Conservation (phyloP, 768 basidiomycete genomes). For the Solioccasus polychromus region DNA sequence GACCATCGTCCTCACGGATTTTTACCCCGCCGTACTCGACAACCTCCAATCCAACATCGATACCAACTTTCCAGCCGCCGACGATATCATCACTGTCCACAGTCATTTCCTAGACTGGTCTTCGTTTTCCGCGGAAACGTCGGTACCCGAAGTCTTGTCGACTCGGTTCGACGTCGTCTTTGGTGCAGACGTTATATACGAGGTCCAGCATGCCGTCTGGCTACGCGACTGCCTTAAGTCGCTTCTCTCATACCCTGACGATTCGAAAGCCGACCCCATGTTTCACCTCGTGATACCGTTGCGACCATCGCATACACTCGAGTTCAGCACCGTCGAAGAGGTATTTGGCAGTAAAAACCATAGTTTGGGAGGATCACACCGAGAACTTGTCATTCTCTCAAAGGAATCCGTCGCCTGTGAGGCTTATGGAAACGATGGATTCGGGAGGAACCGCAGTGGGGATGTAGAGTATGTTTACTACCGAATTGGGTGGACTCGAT, state of each 20-base stretch:
- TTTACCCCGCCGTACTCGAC: slow-evolving; percentile 44
- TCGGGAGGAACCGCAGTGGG: slow-evolving; percentile 36
- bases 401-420: slow-evolving; percentile 59
- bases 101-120: slow-evolving; percentile 42
- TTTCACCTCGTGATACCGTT: slow-evolving; percentile 83
- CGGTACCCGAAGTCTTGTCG: slow-evolving; percentile 25
- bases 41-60: slow-evolving; percentile 47
- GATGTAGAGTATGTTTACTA: slow-evolving; percentile 72
- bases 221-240: slow-evolving; percentile 40
- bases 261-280: not conserved
- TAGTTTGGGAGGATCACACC: slow-evolving; percentile 1
- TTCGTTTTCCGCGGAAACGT: slow-evolving; percentile 11
- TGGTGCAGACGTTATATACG: slow-evolving; percentile 57
- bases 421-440: slow-evolving; percentile 31
- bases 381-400: slow-evolving; percentile 46
- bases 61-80: slow-evolving; percentile 29
- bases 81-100: slow-evolving; percentile 16
- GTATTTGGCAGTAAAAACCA: slow-evolving; percentile 40
- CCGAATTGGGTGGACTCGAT: slow-evolving; percentile 60
- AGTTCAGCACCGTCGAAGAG: slow-evolving; percentile 56
- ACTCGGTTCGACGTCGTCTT: slow-evolving; percentile 46
- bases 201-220: slow-evolving; percentile 45
- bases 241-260: slow-evolving; percentile 33
- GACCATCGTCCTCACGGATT: slow-evolving; percentile 46
- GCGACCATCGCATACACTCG: slow-evolving; percentile 58